Percentiles rank a stretch among this genome's conserved stretches.
Evolutionary conservation across 257 asterid species (phyloP).

Genomic region (Henckelia pumila): DNA sequence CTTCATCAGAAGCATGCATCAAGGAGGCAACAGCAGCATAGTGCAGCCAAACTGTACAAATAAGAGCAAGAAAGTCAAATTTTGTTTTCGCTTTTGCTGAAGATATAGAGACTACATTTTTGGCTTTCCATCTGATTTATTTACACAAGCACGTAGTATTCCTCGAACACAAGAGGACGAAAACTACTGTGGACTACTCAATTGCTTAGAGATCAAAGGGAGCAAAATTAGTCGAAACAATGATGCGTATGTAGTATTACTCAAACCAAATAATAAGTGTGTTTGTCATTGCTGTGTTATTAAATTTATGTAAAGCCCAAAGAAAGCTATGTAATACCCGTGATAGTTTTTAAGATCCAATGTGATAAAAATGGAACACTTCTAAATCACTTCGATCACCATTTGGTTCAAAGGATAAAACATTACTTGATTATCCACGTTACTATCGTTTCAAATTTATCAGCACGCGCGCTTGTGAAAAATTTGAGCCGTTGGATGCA

Average conservation of each 20-base stretch:
- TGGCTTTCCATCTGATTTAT: not conserved
- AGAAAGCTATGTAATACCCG: not conserved
- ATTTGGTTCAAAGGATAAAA: no score
- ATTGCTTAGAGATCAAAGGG: not conserved
- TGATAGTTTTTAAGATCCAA: no score
- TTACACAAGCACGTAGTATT: not conserved
- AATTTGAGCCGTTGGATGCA: no score
- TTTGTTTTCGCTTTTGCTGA: not conserved
- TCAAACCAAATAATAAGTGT: not conserved
- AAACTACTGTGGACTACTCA: not conserved
- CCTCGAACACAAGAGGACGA: not conserved
- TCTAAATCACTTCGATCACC: no score
- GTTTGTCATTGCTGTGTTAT: not conserved
- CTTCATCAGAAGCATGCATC: slow-evolving; percentile 56
- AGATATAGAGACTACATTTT: not conserved
- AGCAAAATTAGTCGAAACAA: not conserved
- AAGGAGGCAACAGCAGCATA: slow-evolving; percentile 67
- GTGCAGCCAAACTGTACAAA: slow-evolving; percentile 62
- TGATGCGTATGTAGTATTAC: not conserved
- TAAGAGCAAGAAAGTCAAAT: not conserved
- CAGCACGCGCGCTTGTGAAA: no score
- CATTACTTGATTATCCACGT: no score
- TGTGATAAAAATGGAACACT: not conserved
- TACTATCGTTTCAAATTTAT: not conserved
- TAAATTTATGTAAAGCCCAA: not conserved